Base-by-base conservation (phyloP, 768 basidiomycete species). In the Aureoboletus auriporus region DNA sequence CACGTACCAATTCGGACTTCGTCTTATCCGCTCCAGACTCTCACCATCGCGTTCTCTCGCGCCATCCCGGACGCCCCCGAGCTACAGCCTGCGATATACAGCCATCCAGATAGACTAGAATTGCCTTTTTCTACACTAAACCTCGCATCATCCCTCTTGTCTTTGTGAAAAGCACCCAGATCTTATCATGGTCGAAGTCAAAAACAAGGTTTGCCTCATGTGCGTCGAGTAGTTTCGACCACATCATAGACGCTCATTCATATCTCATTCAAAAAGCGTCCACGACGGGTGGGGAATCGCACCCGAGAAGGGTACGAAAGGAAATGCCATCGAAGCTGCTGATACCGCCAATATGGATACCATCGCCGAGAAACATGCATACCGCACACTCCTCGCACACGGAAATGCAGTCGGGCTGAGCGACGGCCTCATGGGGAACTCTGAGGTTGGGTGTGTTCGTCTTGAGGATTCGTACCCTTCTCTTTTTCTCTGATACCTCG, bases 391-490 rank as follows among this genome's bases (percentile, higher is more conserved):
- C 16, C 72, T 79, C 13, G 94, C 94, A 2, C 91, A 93, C 54
- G 93, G 93, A 10, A 75, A 89, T n/a, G 86, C 93, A 6, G 94
- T 96, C 6, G 93, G 93, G 1, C 75, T 97, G 46, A 90, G 76
- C 59, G 94, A 96, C 38, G 94, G 93, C 0, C 79, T 96, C 46
- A 97, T 97, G 94, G 94, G 93, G 13, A 95, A 97, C 72, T 95
- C 93, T 3, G 93, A 97, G 71, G 93, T 96, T 54, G 94, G 93
- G 90, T 93, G 61, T 49, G 89, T 71, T 6, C 5, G 29, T 47
- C 27, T 42, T 20, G 8, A 17, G 16, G 17, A n/a, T 31, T n/a
- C 16, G 4, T 27, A 10, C 14, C 17, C 43, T 5, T 40, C 26
- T 37, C 5, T n/a, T 5, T 46, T 46, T 33, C 46, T 31, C 6